Evolutionary conservation across 441 rosid genomes (phyloP), one percentile per base, ranked within the genome.

Genomic region (Euphorbia schlechtendalii): DNA sequence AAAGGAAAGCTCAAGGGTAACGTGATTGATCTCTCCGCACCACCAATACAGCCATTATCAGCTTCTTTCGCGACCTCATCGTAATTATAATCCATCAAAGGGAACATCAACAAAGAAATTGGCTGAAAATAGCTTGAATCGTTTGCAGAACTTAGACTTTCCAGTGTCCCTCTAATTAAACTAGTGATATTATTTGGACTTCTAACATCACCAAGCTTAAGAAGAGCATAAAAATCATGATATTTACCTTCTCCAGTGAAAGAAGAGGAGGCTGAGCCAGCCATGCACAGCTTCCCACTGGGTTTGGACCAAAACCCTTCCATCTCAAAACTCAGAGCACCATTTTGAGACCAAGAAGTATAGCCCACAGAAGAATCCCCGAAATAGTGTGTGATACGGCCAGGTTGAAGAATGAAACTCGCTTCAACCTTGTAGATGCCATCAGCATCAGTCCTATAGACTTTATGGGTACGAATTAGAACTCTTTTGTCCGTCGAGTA

Each of bases 221-320:
- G 72, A 73, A 86, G 78, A 71, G 64, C 90, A 69, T 74, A 38
- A n/a, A 61, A 46, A 56, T 59, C 64, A 65, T 28, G 59, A 30
- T 56, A 34, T 56, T 41, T 68, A 71, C 90, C 87, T 18, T 68
- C 61, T 32, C 45, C 56, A 5, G 63, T 59, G 14, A 46, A 21
- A 22, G 56, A 69, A 56, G 67, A 28, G n/a, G n/a, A n/a, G 32
- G 84, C 75, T 17, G 96, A 87, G 67, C 96, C 96, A 8, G 91
- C 84, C 93, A 91, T 78, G 76, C 99, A 94, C 8, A 91, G 82
- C 80, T 74, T 77, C 61, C 94, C 90, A 21, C 82, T 77, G 63
- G 86, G 67, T 63, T 76, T 75, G 10, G 90, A 87, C 97, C 89
- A 84, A 67, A 76, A 88, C 65, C 97, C 99, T 68, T 67, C 60